A percentile compares a stretch with the other conserved stretches of the same genome.
These are phyloP conservation scores for Hondaea fermentalgiana DNA, from an alignment of 108 stramenopile genomes.

Conservation along the genomic window DNA sequence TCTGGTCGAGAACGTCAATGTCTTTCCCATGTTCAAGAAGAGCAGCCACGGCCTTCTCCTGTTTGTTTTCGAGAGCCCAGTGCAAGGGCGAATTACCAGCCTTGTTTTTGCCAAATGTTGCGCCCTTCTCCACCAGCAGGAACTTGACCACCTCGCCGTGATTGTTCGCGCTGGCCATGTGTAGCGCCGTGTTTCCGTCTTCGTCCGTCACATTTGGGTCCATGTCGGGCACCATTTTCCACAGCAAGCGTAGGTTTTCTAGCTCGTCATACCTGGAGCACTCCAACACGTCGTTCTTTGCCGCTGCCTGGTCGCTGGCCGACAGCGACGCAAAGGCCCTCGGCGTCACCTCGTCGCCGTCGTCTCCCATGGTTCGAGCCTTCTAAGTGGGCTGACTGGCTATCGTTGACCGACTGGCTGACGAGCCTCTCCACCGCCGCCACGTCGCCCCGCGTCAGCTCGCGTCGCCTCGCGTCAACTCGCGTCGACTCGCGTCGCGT, in stretches of 20 bases:
- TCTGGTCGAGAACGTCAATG: neutral
- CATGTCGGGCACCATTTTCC: neutral
- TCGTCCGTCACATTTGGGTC: neutral
- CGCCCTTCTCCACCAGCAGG: neutral
- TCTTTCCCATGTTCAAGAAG: neutral
- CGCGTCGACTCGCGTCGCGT: no score
- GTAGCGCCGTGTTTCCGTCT: neutral
- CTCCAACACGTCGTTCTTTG: neutral
- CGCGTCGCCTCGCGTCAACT: no score
- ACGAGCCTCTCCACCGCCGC: no score
- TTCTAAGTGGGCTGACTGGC: no score
- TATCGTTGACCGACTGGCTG: no score
- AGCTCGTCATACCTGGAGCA: slow-evolving; percentile 8
- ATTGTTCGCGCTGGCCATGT: neutral
- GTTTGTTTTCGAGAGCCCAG: slow-evolving; percentile 1
- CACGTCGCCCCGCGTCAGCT: no score
- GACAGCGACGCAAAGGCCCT: neutral
- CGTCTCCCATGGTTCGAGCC: no score
- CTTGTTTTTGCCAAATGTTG: neutral
- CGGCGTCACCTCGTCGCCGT: no score
- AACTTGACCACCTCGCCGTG: neutral
- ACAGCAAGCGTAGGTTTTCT: neutral
- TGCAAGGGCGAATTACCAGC: neutral
- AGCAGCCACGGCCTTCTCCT: neutral
- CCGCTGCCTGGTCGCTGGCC: neutral